Conservation (phyloP, 2,329 filamentous ascomycete genomes). For the Cercospora nicotianae region DNA sequence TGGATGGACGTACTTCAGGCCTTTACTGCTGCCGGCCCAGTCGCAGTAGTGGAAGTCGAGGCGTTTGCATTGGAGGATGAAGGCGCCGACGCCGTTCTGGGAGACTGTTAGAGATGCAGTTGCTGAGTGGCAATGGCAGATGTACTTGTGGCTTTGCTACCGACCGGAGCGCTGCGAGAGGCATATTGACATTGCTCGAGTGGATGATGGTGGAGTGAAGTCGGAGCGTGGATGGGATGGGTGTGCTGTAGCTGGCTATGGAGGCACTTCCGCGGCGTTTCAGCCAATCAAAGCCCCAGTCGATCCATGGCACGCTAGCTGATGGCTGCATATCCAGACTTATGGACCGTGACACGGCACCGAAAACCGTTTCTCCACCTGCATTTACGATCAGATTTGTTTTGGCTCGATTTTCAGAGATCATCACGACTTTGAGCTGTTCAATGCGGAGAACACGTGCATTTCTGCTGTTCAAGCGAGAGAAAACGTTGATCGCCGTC, state of each 20-base stretch:
- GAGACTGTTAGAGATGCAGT: background rate
- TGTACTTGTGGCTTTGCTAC: constrained; percentile 59
- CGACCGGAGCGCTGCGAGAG: constrained; percentile 52
- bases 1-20: constrained; percentile 74
- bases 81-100: constrained; percentile 94
- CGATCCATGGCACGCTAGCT: background rate
- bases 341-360: background rate
- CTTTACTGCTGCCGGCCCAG: constrained; percentile 86
- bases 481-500: background rate
- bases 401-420: background rate
- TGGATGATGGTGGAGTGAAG: background rate
- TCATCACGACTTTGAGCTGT: background rate
- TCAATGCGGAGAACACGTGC: background rate
- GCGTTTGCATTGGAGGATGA: constrained; percentile 95
- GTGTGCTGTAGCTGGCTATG: background rate
- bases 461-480: background rate
- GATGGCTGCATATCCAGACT: background rate
- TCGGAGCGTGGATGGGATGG: background rate
- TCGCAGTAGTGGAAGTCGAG: constrained; percentile 98
- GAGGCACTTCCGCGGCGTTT: constrained; percentile 1
- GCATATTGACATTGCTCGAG: constrained; percentile 41
- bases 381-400: background rate
- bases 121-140: constrained; percentile 1
- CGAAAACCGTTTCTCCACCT: background rate
- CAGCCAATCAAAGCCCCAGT: background rate